Evolutionary conservation across 139 green algal genomes (phyloP).

Genomic region (Pleodorina starrii): DNA sequence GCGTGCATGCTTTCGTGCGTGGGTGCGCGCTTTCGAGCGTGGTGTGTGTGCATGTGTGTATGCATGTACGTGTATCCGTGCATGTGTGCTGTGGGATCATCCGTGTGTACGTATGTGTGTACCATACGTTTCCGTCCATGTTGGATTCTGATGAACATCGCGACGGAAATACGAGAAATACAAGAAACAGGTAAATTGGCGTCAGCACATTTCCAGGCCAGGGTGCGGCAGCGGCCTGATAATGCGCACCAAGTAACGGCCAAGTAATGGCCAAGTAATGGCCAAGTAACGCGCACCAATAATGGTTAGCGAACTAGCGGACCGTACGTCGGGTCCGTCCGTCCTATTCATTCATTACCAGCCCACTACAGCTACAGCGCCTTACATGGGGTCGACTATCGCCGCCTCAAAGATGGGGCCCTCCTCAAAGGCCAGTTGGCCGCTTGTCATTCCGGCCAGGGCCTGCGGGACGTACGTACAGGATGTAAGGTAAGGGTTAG

Average conservation of each 20-base stretch:
- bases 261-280: background rate
- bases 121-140: too few species aligned
- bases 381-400: slow-evolving; percentile 7
- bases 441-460: background rate
- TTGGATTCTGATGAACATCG: background rate
- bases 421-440: background rate
- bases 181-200: too few species aligned
- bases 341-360: background rate
- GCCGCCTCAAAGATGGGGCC: slow-evolving; percentile 7
- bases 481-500: background rate
- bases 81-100: background rate
- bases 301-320: background rate
- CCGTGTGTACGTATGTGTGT: too few species aligned
- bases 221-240: too few species aligned
- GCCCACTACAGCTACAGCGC: background rate
- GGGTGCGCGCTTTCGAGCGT: background rate
- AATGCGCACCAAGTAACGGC: background rate
- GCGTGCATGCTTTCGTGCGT: too few species aligned
- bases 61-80: background rate
- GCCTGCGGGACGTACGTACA: background rate
- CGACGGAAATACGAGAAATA: background rate
- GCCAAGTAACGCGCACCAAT: background rate
- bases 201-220: too few species aligned
- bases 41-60: too few species aligned
- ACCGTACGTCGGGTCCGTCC: background rate